Evolutionary conservation across 768 basidiomycete genomes (phyloP), one percentile per base, ranked within the genome.

Genomic region (Termitomyces sp.): DNA sequence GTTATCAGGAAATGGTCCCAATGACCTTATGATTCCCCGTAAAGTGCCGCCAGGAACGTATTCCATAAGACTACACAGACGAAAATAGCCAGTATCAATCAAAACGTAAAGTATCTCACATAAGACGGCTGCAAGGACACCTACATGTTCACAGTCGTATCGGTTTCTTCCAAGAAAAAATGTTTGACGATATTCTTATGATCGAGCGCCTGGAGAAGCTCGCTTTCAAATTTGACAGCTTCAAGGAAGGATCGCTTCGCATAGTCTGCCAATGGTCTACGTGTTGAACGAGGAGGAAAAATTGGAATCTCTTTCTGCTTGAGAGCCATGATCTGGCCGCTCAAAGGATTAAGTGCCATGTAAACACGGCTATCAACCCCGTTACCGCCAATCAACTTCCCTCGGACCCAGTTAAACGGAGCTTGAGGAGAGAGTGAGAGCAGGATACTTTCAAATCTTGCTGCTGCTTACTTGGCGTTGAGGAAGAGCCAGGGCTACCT

Each of bases 41-140:
- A 98, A 82, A 0, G 95, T 96, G 13, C 96, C 96, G 67, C 96
- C 97, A 58, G 95, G 94, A 55, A 98, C 95, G 70, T 98, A 99
- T 76, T 99, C 97, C 70, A 99, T 79, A 78, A 99, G 97, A 67
- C 95, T 98, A 54, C 3, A 20, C 3, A 20, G 52, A 60, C 30
- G 49, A n/a, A 58, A 45, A 51, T 34, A 45, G 31, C 24, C 9
- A 16, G 20, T 1, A 22, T 34, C 3, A 12, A 42, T 54, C 34
- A 39, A 31, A 16, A 44, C 16, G 24, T 27, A 30, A 24, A 48
- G 13, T 6, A n/a, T 24, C 5, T 44, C 39, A 36, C 36, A 30
- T 24, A n/a, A 11, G n/a, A 48, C 33, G 22, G 27, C 59, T 53
- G 39, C 9, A n/a, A 36, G 42, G 50, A 44, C 41, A 82, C 93